Base-by-base conservation (phyloP, 371 early-diverging fungal species). In the Mucor mucedo region DNA sequence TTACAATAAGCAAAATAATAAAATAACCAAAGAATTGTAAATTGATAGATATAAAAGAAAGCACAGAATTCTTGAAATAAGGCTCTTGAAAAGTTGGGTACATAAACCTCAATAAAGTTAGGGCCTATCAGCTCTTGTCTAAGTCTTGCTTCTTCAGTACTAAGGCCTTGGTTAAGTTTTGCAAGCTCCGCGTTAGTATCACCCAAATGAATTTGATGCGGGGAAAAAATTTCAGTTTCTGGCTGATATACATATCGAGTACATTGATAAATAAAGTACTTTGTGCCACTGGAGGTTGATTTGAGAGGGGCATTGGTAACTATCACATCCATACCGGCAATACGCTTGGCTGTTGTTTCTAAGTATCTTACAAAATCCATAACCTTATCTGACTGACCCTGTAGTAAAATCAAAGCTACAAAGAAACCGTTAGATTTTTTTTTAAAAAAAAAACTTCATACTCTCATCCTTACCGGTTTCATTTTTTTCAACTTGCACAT, bases 11-110 rank as follows among this genome's bases (percentile, higher is more conserved):
- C 84, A 66, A 87, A 83, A 73, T 89, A 87, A 73, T 88, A 89
- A 70, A 89, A 92, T 11, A 90, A 80, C 87, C 87, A 87, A 48
- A 93, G 80, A n/a, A 80, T 78, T 64, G 89, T 84, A 44, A 90
- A 75, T 70, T 93, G 93, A 65, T 91, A 93, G 32, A 91, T 78
- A 68, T 93, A 93, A 61, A 93, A 92, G 70, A 90, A 85, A 9
- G 86, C 82, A 5, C 84, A 70, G 62, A 91, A 89, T 72, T 92
- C 93, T 55, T 82, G 84, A 39, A 73, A 68, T 32, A 89, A 54
- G 6, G 88, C 91, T 60, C 68, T 60, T 29, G 62, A 40, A 53
- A 89, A 69, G 45, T 78, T 72, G 48, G 87, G 86, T 42, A 91
- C 84, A 14, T 79, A 71, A 32, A 89, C 89, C 50, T 78, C 69